phyloP scores from a whole-genome alignment of 768 basidiomycete species.

The Boletus vinaceobasis region DNA sequence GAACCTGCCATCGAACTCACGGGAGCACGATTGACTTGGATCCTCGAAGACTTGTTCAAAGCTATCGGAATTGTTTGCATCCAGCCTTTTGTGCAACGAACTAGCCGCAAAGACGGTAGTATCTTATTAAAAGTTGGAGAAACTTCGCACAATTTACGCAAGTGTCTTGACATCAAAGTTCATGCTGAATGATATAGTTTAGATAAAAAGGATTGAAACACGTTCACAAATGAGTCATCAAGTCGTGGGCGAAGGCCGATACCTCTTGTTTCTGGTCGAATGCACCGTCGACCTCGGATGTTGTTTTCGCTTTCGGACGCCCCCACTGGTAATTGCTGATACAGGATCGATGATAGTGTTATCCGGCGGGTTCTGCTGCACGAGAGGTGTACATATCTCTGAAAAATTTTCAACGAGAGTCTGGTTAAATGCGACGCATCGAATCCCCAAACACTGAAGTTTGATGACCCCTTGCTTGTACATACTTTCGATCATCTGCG shows the following conservation, averaged over 20 bases:
- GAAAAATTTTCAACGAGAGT: slow-evolving; percentile 14
- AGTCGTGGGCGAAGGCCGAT: not conserved
- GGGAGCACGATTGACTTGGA: slow-evolving; percentile 75
- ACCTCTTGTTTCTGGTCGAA: slow-evolving; percentile 8
- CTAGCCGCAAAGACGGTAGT: not conserved
- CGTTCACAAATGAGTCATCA: not conserved
- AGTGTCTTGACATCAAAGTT: slow-evolving; percentile 61
- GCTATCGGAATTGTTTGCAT: slow-evolving; percentile 68
- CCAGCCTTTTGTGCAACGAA: slow-evolving; percentile 48
- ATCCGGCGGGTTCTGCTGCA: not conserved
- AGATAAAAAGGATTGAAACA: not conserved
- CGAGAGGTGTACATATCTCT: not conserved
- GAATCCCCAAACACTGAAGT: slow-evolving; percentile 26
- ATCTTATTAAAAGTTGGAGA: slow-evolving; percentile 52
- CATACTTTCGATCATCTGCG: slow-evolving; percentile 26
- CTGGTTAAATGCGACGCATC: slow-evolving; percentile 17
- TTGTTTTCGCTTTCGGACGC: slow-evolving; percentile 15
- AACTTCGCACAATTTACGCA: slow-evolving; percentile 51
- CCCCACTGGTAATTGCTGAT: not conserved
- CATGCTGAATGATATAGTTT: slow-evolving; percentile 28
- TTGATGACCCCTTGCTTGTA: slow-evolving; percentile 28
- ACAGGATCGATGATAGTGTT: not conserved
- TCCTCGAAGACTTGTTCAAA: slow-evolving; percentile 76
- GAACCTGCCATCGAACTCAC: slow-evolving; percentile 96
- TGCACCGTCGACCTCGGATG: not conserved